Base-by-base conservation (phyloP, 192 early-diverging fungal genomes). In the Rhizophagus sp. region DNA sequence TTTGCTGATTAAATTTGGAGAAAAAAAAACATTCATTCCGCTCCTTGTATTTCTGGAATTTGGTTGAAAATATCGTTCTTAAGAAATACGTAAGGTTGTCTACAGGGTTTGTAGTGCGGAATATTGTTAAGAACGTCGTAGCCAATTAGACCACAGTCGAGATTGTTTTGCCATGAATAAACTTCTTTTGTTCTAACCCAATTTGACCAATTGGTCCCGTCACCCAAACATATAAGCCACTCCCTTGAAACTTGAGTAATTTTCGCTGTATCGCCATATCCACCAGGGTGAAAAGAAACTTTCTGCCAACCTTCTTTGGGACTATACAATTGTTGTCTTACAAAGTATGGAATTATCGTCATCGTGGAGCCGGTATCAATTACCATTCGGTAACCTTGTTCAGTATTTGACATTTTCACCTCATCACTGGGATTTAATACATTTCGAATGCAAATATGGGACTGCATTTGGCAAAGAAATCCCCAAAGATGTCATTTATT, bases 361-460 rank as follows among this genome's bases (percentile, higher is more conserved):
- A 75, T 75, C 52, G 30, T 62, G 7, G 73, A 13, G 30, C 73
- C 25, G 57, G 57, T 62, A 62, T 75, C 73, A 75, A 75, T 75
- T 75, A 75, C 9, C 52, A 75, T 75, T 75, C 61, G 49, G 11
- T 3, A 75, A 62, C 36, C 9, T 62, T 62, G 52, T 75, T 75
- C 73, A 0, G 12, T 36, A 62, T 17, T 61, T 75, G 73, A 61
- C 73, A 75, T 75, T 61, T 15, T 10, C 11, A 36, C 73, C 52
- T 62, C 73, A 62, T 75, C 73, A 1, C 0, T 0, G 5, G 49
- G 6, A 75, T 75, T 75, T 75, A 75, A 63, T 75, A 36, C 11
- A 75, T 75, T 75, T 75, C 25, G 34, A 75, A 75, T 75, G 33
- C 52, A 75, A 75, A 75, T 75, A 75, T 63, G 52, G 50, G 52